Evolutionary conservation across 345 rosid species (phyloP).

Genomic region (Brassica incana): DNA sequence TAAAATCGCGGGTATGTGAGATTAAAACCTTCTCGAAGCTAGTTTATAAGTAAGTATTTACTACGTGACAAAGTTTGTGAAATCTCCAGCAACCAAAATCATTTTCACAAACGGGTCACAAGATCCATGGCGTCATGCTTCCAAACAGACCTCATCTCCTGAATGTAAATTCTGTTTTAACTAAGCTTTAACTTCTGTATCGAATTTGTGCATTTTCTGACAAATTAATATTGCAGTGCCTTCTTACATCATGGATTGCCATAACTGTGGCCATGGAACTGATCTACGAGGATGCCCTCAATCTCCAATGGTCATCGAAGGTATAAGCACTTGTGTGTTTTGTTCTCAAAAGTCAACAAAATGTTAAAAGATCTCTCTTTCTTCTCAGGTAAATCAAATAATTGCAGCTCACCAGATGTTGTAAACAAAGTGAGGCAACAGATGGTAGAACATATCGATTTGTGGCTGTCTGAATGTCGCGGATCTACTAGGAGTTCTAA

Average conservation of each 20-base stretch:
- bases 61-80: background rate
- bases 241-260: constrained; percentile 60
- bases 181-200: background rate
- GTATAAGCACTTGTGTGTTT: constrained; percentile 37
- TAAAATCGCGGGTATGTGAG: constrained; percentile 58
- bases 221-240: constrained; percentile 24
- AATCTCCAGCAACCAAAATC: constrained; percentile 67
- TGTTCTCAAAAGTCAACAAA: background rate
- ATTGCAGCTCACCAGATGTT: constrained; percentile 69
- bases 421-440: constrained; percentile 79
- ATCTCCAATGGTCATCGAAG: constrained; percentile 66
- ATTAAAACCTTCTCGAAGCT: constrained; percentile 11
- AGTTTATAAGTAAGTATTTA: constrained; percentile 14
- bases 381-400: constrained; percentile 60
- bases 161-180: constrained; percentile 52
- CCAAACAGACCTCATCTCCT: constrained; percentile 67
- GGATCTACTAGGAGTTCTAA: constrained; percentile 6
- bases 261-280: constrained; percentile 90
- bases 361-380: background rate
- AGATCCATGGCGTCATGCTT: constrained; percentile 98
- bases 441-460: constrained; percentile 59
- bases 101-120: constrained; percentile 84
- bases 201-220: background rate
- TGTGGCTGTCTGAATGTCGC: constrained; percentile 85
- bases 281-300: constrained; percentile 95